Evolutionary conservation across 805 yeast genomes (phyloP), one percentile per base, ranked within the genome.

Genomic region (Aciculoconidium aculeatum): DNA sequence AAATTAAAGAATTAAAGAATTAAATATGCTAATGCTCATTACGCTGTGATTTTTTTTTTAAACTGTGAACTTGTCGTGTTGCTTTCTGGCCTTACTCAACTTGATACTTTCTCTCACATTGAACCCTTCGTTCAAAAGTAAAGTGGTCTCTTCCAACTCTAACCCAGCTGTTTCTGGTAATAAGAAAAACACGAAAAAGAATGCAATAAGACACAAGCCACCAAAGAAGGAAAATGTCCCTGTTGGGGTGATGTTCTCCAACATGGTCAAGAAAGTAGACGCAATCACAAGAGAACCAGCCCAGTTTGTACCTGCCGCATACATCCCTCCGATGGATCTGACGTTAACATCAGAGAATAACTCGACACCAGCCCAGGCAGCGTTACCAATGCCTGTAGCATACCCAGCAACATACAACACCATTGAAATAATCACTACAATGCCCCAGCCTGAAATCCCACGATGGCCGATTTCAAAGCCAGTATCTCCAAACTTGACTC

Each of bases 361-460:
- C 59, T 90, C 98, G 34, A 90, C 81, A 52, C 92, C 96, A 53
- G 90, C 95, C 98, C 98, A 90, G 33, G 97, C 96, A 32, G 86
- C 92, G 55, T 90, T 88, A 61, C 98, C 98, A 43, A 88, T 84
- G 43, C 97, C 97, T 42, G 85, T 65, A 27, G 96, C 95, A 53
- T 88, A 90, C 31, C 80, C 77, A 3, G 95, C 96, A 25, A 88
- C 96, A 51, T 67, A 92, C 22, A 76, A 54, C 40, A 90, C 85
- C 84, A 88, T 87, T 30, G 86, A 78, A 21, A 87, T 68, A 39
- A 92, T 80, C 31, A 90, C 76, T 10, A 88, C 77, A 38, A 83
- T 74, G 12, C 96, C 95, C 96, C 96, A 88, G 3, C 86, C 77
- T 15, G 76, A 61, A 31, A 80, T 76, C 5, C 76, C 75, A 12